Evolutionary conservation across 306 rosid genomes (phyloP).

Genomic region (Mimosa bimucronata): DNA sequence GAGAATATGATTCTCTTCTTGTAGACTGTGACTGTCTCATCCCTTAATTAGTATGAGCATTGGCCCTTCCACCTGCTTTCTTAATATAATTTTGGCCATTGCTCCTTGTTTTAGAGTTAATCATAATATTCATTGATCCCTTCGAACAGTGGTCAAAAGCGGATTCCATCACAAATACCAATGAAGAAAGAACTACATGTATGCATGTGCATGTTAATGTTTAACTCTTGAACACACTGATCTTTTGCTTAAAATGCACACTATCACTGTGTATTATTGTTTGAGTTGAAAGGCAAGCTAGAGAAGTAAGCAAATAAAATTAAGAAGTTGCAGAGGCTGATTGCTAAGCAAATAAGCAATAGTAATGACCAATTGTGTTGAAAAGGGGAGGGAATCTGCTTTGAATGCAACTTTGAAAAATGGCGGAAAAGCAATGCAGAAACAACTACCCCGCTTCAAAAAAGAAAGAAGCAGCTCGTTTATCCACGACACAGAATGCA

Average conservation of each 20-base stretch:
- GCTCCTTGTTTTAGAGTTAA: constrained; percentile 36
- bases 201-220: not conserved
- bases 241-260: not conserved
- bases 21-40: constrained; percentile 42
- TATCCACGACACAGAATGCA: constrained; percentile 41
- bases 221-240: not conserved
- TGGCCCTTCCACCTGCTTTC: constrained; percentile 36
- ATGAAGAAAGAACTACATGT: not conserved
- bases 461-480: constrained; percentile 57
- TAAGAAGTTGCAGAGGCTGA: constrained; percentile 7
- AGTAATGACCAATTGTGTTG: not conserved
- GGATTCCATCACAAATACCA: not conserved
- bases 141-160: constrained; percentile 16
- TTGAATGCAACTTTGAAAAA: constrained; percentile 50
- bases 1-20: constrained; percentile 45
- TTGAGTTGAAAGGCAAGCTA: not conserved
- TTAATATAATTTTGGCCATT: constrained; percentile 51
- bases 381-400: constrained; percentile 46
- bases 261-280: not conserved
- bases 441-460: constrained; percentile 43
- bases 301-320: too few species aligned
- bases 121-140: not conserved
- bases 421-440: constrained; percentile 48
- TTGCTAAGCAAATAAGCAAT: constrained; percentile 30
- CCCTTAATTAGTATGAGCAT: not conserved